These are phyloP conservation scores for Euphrasia confusa DNA, from an alignment of 257 asterid genomes.

Conservation along the genomic window DNA sequence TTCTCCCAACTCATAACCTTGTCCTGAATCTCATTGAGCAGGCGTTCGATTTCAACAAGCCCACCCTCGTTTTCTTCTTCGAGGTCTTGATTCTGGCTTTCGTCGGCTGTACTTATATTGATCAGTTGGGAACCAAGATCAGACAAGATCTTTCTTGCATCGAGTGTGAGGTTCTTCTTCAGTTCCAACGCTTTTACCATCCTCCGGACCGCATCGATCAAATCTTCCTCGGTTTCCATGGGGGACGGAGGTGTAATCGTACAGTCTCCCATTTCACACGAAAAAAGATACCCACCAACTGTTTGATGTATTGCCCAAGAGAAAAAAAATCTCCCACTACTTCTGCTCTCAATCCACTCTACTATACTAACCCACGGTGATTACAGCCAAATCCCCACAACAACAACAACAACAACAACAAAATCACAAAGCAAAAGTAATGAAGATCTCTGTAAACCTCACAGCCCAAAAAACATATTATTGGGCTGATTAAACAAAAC, in stretches of 20 bases:
- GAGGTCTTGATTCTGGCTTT: slow-evolving; percentile 21
- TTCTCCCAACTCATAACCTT: slow-evolving; percentile 75
- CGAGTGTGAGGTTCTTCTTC: slow-evolving; percentile 43
- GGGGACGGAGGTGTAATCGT: slow-evolving; percentile 23
- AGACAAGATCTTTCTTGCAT: slow-evolving; percentile 54
- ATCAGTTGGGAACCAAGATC: slow-evolving; percentile 67
- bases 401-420: neutral
- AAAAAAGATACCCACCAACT: slow-evolving; percentile 14
- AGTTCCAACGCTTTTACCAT: slow-evolving; percentile 54
- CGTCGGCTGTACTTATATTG: slow-evolving; percentile 32
- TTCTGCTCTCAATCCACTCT: neutral
- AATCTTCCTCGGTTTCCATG: slow-evolving; percentile 67
- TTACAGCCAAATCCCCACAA: neutral
- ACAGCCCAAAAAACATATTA: neutral
- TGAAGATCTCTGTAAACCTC: slow-evolving; percentile 23
- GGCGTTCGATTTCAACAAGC: slow-evolving; percentile 47
- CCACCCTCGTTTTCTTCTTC: slow-evolving; percentile 35
- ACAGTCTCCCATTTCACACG: slow-evolving; percentile 56
- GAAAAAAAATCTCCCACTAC: neutral
- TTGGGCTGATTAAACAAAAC: neutral
- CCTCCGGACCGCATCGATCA: slow-evolving; percentile 62
- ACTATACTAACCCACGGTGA: neutral
- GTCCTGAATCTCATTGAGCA: slow-evolving; percentile 47
- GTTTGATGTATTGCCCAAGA: neutral
- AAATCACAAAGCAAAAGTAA: slow-evolving; percentile 6